Base-by-base conservation (phyloP, 2,329 filamentous ascomycete genomes). In the Graphilbum fragrans region DNA sequence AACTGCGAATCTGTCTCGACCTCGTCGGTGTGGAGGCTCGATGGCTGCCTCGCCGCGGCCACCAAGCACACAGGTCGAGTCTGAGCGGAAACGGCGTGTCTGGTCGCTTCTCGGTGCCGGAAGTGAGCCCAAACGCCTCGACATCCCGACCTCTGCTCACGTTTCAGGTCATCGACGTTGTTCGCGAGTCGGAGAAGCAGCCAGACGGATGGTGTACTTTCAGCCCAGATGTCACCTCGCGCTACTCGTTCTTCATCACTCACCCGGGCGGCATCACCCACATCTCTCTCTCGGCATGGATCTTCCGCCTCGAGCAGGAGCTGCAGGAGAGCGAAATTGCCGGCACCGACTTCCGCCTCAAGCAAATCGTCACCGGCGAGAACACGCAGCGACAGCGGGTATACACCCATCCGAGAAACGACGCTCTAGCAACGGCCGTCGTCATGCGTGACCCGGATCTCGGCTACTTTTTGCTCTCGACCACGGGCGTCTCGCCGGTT, bases 191-290 rank as follows among this genome's bases (percentile, higher is more conserved):
- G 7, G 77, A 81, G 53, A 63, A 74, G 35, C 69, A 59, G 43
- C 64, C 72, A 32, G 69, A 70, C 35, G 66, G 66, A 48, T 81
- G 77, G 77, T 77, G 77, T 6, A 66, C 77, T 32, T 79, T 81
- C 50, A 79, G 73, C 49, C 53, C 64, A 6, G 77, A 81, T 48
- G 68, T 72, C 41, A 72, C 67, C 33, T 80, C 76, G 5, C 67
- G 75, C 27, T 81, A 81, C 54, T 70, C 65, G 14, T 77, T 81
- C 49, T 80, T 71, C 47, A 62, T 81, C 41, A 80, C 76, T 0
- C 70, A 79, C 47, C 66, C 74, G 32, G 70, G 68, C 5, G 74
- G 71, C 44, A 72, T 81, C 49, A 77, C 70, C 1, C 72, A 68
- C 44, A 58, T 81, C 12, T 80, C 75, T 2, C 61, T 81, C 27